These are phyloP conservation scores for Rhizophora mangle DNA, from an alignment of 345 rosid genomes.

Conservation along the genomic window DNA sequence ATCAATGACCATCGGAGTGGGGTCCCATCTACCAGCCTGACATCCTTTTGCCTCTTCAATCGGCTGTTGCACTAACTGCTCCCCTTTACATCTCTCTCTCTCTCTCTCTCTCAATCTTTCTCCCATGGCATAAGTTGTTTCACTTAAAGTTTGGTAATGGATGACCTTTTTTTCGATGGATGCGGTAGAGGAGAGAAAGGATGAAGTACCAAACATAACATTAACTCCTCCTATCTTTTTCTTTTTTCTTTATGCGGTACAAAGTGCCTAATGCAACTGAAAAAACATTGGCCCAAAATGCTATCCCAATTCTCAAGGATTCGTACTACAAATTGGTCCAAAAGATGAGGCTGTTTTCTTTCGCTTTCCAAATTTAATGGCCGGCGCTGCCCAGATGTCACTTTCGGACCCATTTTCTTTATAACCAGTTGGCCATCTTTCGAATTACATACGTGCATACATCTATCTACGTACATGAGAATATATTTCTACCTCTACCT, in stretches of 20 bases:
- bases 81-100: slow-evolving; percentile 4
- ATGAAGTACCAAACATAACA: slow-evolving; percentile 1
- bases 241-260: not conserved
- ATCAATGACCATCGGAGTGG: slow-evolving; percentile 11
- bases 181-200: not conserved
- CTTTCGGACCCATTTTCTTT: slow-evolving; percentile 1
- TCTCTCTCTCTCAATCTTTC: slow-evolving; percentile 20
- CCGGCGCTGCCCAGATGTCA: slow-evolving; percentile 4
- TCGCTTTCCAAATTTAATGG: slow-evolving; percentile 1
- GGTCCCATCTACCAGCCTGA: slow-evolving; percentile 14
- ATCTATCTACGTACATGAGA: too few species aligned
- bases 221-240: too few species aligned
- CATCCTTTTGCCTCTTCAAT: not conserved
- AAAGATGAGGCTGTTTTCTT: not conserved
- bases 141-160: slow-evolving; percentile 2
- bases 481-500: too few species aligned
- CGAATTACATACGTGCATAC: too few species aligned
- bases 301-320: too few species aligned
- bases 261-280: too few species aligned
- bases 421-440: too few species aligned
- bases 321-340: too few species aligned
- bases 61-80: not conserved
- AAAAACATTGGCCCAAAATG: too few species aligned
- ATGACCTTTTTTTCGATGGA: not conserved
- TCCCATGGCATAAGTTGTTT: slow-evolving; percentile 3